A percentile compares a stretch with the other conserved stretches of the same genome.
Conservation (phyloP, 805 yeast species). For the Lipomyces mesembrius region DNA sequence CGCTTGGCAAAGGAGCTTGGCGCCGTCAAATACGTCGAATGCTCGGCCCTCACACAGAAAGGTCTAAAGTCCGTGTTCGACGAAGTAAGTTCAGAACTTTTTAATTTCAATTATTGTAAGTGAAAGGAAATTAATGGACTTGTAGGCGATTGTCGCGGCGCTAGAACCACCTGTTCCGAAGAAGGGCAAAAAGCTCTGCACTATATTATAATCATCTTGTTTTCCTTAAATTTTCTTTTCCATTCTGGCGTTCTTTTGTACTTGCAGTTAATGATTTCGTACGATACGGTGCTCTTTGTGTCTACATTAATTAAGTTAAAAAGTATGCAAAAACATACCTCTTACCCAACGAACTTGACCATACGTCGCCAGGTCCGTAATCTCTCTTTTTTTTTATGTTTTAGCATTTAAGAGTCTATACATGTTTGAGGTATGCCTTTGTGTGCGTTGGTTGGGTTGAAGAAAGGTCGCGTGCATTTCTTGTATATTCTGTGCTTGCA, state of each 20-base stretch:
- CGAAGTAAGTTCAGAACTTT: constrained; percentile 51
- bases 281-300: not conserved
- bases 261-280: not conserved
- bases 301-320: not conserved
- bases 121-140: not conserved
- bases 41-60: constrained; percentile 95
- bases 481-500: not conserved
- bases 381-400: not conserved
- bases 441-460: not conserved
- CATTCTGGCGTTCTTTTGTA: not conserved
- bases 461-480: not conserved
- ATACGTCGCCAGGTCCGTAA: not conserved
- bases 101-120: not conserved
- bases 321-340: not conserved
- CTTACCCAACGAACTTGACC: not conserved
- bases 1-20: constrained; percentile 90
- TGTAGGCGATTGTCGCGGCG: constrained; percentile 90
- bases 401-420: not conserved
- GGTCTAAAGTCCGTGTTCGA: constrained; percentile 98
- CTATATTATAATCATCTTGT: constrained; percentile 22
- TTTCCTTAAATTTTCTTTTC: not conserved
- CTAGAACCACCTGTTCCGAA: constrained; percentile 93
- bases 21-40: constrained; percentile 96
- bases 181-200: constrained; percentile 58
- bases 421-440: not conserved